A percentile compares a stretch with the other conserved stretches of the same genome.
Evolutionary conservation across 257 asterid species (phyloP).

Genomic region (Nicotiana benthamiana): DNA sequence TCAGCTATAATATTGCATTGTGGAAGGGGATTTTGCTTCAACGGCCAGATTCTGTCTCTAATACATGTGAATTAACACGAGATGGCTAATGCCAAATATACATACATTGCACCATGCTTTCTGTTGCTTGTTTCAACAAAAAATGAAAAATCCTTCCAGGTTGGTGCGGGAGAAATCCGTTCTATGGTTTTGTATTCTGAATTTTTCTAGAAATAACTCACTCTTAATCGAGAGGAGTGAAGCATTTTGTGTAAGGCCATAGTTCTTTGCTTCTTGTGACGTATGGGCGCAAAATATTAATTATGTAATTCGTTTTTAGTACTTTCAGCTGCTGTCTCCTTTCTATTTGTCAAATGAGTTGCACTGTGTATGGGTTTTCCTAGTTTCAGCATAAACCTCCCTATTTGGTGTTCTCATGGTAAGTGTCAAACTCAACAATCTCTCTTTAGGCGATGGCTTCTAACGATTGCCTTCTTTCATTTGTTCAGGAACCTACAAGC

Average conservation of each 20-base stretch:
- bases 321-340: neutral
- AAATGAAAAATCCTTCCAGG: neutral
- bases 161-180: neutral
- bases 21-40: neutral
- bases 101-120: neutral
- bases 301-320: neutral
- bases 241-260: neutral
- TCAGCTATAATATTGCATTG: neutral
- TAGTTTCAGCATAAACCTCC: neutral
- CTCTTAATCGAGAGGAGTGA: neutral
- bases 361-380: neutral
- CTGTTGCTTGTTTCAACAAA: neutral
- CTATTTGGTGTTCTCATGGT: neutral
- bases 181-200: neutral
- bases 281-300: neutral
- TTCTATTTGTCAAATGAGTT: neutral
- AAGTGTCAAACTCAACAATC: constrained; percentile 19
- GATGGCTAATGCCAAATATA: neutral
- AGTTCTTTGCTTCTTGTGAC: neutral
- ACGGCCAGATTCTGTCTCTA: neutral
- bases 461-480: constrained; percentile 31
- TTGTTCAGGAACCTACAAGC: constrained; percentile 46
- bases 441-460: constrained; percentile 24
- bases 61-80: neutral
- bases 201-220: neutral